Evolutionary conservation across 208 protist species (phyloP).

Genomic region (Angomonas deanei): DNA sequence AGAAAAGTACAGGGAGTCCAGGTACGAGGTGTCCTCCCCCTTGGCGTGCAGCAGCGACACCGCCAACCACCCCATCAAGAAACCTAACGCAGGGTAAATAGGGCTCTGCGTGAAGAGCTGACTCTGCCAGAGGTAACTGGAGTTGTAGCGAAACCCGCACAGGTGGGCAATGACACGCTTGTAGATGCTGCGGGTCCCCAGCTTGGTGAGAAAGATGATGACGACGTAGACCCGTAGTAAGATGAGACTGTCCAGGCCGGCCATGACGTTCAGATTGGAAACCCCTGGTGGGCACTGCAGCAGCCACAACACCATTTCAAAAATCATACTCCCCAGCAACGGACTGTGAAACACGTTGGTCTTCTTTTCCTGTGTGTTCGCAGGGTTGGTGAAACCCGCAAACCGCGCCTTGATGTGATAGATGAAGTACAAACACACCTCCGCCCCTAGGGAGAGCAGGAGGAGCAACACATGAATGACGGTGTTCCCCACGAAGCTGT

Average conservation of each 20-base stretch:
- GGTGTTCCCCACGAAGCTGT: conserved; percentile 20
- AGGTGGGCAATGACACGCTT: conserved; percentile 39
- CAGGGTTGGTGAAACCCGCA: conserved; percentile 42
- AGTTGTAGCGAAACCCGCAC: conserved; percentile 36
- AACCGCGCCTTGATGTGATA: conserved; percentile 55
- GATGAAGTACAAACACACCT: conserved; percentile 41
- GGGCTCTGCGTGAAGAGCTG: conserved; percentile 23
- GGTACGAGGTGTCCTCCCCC: conserved; percentile 31
- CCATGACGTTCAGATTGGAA: conserved; percentile 13
- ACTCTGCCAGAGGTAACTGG: conserved; percentile 28
- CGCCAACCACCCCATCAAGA: conserved; percentile 23
- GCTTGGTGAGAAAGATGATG: conserved; percentile 38
- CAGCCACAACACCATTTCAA: conserved; percentile 70
- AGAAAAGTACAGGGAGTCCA: conserved; percentile 53
- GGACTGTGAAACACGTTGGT: conserved; percentile 49
- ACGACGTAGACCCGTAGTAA: conserved; percentile 65
- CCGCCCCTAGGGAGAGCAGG: conserved; percentile 35
- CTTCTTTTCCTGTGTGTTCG: background rate
- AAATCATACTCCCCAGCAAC: conserved; percentile 20
- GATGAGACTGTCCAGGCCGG: conserved; percentile 46
- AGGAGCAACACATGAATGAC: conserved; percentile 45
- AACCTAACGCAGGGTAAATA: conserved; percentile 12
- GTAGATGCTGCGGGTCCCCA: conserved; percentile 31
- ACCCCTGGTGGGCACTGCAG: conserved; percentile 53
- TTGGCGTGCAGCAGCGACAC: conserved; percentile 45